These are phyloP conservation scores for Hemisphaericaspora nanyangensis DNA, from an alignment of 805 yeast species.

Conservation along the genomic window DNA sequence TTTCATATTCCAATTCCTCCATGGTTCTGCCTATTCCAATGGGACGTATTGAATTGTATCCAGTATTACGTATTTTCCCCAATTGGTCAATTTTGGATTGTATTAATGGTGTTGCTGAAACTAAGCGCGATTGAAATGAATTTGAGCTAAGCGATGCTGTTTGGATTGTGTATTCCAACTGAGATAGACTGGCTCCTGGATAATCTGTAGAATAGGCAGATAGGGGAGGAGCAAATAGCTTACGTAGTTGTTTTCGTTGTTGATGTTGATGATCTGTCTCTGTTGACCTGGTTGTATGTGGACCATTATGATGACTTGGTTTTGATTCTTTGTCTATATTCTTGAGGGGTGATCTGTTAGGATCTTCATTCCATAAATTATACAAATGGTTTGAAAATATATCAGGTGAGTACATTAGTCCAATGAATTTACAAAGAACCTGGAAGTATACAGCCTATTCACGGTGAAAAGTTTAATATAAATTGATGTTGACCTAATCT, in stretches of 20 bases:
- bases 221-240: constrained; percentile 47
- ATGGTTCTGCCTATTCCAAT: constrained; percentile 37
- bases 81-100: constrained; percentile 19
- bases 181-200: constrained; percentile 21
- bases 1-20: constrained; percentile 33
- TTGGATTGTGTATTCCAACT: constrained; percentile 17
- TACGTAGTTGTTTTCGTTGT: constrained; percentile 11
- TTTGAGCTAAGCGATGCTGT: background rate
- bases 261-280: constrained; percentile 7
- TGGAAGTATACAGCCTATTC: too few species aligned
- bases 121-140: constrained; percentile 5
- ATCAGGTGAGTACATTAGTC: constrained; percentile 46
- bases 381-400: constrained; percentile 44
- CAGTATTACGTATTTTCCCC: constrained; percentile 28
- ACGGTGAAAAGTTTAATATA: too few species aligned
- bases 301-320: background rate
- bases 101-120: constrained; percentile 14
- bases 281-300: background rate
- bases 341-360: background rate
- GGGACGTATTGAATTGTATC: constrained; percentile 34
- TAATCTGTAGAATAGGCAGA: constrained; percentile 51
- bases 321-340: background rate
- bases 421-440: too few species aligned
- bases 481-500: too few species aligned
- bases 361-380: constrained; percentile 34